Evolutionary conservation across 768 basidiomycete genomes (phyloP).

Genomic region (Suillus cothurnatus): DNA sequence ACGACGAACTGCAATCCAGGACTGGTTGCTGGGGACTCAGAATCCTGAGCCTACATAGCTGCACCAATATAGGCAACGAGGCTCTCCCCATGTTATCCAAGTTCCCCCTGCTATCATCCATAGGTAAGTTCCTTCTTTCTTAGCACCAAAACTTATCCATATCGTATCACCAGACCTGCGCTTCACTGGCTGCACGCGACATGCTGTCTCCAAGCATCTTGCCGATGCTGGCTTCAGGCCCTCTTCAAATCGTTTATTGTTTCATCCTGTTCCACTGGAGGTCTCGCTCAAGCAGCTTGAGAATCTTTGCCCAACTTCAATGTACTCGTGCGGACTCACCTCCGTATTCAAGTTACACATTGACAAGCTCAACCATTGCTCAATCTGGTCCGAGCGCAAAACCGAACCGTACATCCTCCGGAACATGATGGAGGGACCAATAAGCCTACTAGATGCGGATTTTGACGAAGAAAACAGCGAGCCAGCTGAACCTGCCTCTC

Average conservation of each 20-base stretch:
- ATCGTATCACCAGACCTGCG: slow-evolving; percentile 44
- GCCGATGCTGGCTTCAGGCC: slow-evolving; percentile 30
- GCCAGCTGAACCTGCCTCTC: background rate
- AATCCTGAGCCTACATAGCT: slow-evolving; percentile 57
- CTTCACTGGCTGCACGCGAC: slow-evolving; percentile 45
- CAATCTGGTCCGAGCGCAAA: background rate
- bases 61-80: slow-evolving; percentile 47
- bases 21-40: slow-evolving; percentile 60
- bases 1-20: slow-evolving; percentile 22
- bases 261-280: slow-evolving; percentile 44
- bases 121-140: slow-evolving; percentile 47
- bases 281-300: slow-evolving; percentile 37
- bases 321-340: slow-evolving; percentile 28
- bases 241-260: slow-evolving; percentile 33
- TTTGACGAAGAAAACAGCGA: background rate
- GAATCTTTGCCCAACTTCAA: slow-evolving; percentile 17
- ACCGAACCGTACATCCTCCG: background rate
- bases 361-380: slow-evolving; percentile 14
- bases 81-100: slow-evolving; percentile 42
- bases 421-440: background rate
- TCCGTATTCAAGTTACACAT: slow-evolving; percentile 34
- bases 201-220: slow-evolving; percentile 19
- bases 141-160: slow-evolving; percentile 6
- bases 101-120: slow-evolving; percentile 60
- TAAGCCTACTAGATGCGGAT: background rate